phyloP scores from a whole-genome alignment of 441 rosid genomes.

The Geranium incanum region DNA sequence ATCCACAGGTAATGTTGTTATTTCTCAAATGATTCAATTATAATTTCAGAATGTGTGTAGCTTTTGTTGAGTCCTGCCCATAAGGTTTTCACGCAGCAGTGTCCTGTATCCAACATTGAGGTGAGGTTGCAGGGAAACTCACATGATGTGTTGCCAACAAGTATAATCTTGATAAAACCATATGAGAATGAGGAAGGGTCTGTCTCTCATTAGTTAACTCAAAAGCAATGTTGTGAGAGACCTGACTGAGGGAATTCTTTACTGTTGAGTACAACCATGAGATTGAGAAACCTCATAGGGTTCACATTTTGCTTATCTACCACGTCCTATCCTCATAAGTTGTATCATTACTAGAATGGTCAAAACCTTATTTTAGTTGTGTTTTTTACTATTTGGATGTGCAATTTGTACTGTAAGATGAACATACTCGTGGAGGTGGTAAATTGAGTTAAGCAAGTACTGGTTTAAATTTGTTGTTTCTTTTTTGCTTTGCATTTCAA shows the following conservation, averaged over 20 bases:
- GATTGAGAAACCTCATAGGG: no score
- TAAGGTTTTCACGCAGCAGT: no score
- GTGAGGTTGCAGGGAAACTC: no score
- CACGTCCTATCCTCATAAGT: no score
- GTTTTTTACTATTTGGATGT: no score
- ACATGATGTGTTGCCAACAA: neutral
- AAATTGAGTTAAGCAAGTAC: neutral
- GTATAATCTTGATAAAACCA: neutral
- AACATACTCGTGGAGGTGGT: neutral
- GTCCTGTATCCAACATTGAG: no score
- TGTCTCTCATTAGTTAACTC: neutral
- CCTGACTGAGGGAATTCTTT: no score
- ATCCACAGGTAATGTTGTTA: conserved; percentile 62
- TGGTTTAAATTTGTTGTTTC: conserved; percentile 1
- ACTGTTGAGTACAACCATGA: no score
- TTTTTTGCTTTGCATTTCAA: conserved; percentile 1
- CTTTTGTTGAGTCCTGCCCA: neutral
- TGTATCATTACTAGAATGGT: no score
- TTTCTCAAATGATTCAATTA: conserved; percentile 7
- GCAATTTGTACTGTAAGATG: neutral
- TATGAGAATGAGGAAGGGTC: neutral
- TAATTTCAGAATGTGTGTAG: neutral
- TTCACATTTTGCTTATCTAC: no score
- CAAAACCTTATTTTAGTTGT: no score
- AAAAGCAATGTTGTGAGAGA: no score